Evolutionary conservation across 2,329 filamentous ascomycete genomes (phyloP), one percentile per base, ranked within the genome.

Genomic region (Hypomyces rosellus): DNA sequence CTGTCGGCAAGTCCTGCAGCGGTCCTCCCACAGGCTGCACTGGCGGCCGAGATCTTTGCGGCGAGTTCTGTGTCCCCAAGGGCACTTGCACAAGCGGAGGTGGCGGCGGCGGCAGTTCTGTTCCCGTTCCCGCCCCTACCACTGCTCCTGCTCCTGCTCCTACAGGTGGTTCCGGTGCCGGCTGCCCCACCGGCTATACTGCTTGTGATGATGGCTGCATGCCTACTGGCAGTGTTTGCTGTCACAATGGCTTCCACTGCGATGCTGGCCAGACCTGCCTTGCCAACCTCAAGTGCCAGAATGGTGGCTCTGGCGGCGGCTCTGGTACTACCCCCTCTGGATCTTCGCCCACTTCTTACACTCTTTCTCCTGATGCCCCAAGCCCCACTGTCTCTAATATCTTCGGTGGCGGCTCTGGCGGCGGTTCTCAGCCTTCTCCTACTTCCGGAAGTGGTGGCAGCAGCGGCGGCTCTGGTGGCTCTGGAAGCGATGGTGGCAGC

Each of bases 1-100:
- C 50, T 20, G 36, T 54, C 38, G 64, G 65, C 14, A 51, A 63
- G 48, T 55, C 55, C 11, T 68, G 59, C 30, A 54, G 53, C 25
- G 44, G 51, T 6, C 38, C 40, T 14, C 48, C 51, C 13, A 37
- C 48, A 1, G 51, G 51, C 44, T 53, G 49, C 9, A 3, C 48
- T 0, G 56, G 54, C n/a, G 46, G 57, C 16, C 34, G 45, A 22
- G 53, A 45, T 3, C 40, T 54, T 5, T 65, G 63, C 52, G 55
- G 54, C 38, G 46, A 49, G 16, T 53, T 37, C 22, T 53, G 51
- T 36, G 51, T 53, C 12, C 33, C 38, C 6, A 46, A 43, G 34
- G 51, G 51, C 5, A 45, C 48, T 36, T 53, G 50, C 15, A 55
- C 46, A 8, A 61, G 57, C 14, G 45, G 51, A 5, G 45, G 53